These are phyloP conservation scores for Sporothrix globosa DNA, from an alignment of 2,329 filamentous ascomycete species.

Conservation along the genomic window DNA sequence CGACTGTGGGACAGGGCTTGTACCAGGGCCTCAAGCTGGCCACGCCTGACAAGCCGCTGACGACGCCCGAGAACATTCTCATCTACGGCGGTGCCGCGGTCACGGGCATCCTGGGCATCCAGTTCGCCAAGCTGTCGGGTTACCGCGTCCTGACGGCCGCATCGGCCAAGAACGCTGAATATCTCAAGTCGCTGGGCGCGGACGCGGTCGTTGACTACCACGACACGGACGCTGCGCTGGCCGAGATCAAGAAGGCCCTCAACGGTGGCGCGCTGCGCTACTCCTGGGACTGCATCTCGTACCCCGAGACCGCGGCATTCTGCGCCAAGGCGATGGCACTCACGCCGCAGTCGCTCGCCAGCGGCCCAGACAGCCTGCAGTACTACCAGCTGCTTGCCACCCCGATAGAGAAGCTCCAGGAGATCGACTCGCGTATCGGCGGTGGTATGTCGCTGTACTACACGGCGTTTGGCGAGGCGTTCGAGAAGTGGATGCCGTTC, in stretches of 20 bases:
- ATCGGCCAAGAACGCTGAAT: constrained; percentile 47
- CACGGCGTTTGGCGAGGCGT: constrained; percentile 43
- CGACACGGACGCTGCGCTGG: constrained; percentile 34
- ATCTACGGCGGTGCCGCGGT: constrained; percentile 58
- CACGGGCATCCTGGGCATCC: constrained; percentile 57
- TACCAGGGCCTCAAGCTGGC: constrained; percentile 52
- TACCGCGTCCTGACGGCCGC: constrained; percentile 47
- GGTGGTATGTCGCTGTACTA: constrained; percentile 41
- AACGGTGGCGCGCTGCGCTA: constrained; percentile 38
- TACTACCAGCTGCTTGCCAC: constrained; percentile 34
- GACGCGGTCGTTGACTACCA: constrained; percentile 53
- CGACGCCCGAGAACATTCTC: constrained; percentile 45
- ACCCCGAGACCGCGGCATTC: constrained; percentile 40
- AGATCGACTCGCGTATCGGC: constrained; percentile 51
- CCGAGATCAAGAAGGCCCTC: constrained; percentile 38
- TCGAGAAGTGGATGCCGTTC: constrained; percentile 35
- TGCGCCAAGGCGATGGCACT: constrained; percentile 39
- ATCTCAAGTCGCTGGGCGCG: constrained; percentile 50
- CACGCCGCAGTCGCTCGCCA: constrained; percentile 11
- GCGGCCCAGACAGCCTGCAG: constrained; percentile 17
- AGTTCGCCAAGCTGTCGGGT: constrained; percentile 50
- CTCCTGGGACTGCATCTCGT: constrained; percentile 46
- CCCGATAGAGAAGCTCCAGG: constrained; percentile 39
- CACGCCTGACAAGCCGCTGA: constrained; percentile 46
- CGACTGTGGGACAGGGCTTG: constrained; percentile 53